phyloP scores from a whole-genome alignment of 139 green algal species.

The Closterium sp. region DNA sequence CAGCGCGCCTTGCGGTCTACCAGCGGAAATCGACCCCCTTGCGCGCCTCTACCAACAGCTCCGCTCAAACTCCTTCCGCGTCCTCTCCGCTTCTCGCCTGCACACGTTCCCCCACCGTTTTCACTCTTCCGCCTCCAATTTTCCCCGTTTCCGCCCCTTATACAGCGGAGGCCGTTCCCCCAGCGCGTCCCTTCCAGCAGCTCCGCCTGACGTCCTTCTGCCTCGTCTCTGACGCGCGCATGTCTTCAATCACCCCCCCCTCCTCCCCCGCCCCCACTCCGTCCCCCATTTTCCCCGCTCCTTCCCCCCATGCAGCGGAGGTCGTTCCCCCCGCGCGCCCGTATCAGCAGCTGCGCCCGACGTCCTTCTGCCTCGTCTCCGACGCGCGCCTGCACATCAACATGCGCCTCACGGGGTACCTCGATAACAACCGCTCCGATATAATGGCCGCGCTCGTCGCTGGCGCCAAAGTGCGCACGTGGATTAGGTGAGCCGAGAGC shows the following conservation, averaged over 20 bases:
- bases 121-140: no score
- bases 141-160: no score
- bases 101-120: not conserved
- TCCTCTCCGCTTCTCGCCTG: not conserved
- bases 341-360: not conserved
- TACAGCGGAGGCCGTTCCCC: not conserved
- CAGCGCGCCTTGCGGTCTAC: no score
- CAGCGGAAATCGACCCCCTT: no score
- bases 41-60: no score
- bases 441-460: not conserved
- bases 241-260: not conserved
- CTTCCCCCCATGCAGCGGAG: not conserved
- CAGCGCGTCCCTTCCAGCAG: not conserved
- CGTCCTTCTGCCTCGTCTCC: not conserved
- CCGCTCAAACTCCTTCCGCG: not conserved
- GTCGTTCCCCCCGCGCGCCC: no score
- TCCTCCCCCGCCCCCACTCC: not conserved
- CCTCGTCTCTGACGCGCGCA: not conserved
- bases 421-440: not conserved
- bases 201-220: not conserved
- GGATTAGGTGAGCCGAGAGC: not conserved
- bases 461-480: not conserved
- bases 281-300: not conserved
- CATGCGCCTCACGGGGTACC: conserved; percentile 8
- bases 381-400: not conserved